Conservation (phyloP, 257 asterid genomes). For the Fraxinus cuspidata region DNA sequence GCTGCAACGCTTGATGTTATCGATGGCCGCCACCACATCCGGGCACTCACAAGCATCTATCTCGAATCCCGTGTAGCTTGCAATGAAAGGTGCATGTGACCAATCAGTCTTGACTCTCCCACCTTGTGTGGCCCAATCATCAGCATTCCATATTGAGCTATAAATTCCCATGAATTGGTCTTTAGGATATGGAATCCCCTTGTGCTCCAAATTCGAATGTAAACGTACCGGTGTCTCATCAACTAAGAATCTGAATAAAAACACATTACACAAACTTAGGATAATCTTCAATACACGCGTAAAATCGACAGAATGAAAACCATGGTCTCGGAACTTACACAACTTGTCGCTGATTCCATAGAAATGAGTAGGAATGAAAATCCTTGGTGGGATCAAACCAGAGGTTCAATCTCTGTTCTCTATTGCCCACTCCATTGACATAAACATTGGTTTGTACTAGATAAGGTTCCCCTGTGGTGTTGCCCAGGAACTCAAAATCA, state of each 20-base stretch:
- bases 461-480: slow-evolving; percentile 83
- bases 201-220: slow-evolving; percentile 73
- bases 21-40: slow-evolving; percentile 41
- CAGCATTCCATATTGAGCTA: slow-evolving; percentile 93
- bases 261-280: no score
- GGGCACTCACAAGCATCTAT: slow-evolving; percentile 66
- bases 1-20: slow-evolving; percentile 55
- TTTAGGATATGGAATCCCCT: slow-evolving; percentile 77
- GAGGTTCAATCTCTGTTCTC: slow-evolving; percentile 82
- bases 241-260: slow-evolving; percentile 63
- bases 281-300: no score
- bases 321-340: slow-evolving; percentile 45
- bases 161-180: slow-evolving; percentile 88
- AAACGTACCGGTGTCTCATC: slow-evolving; percentile 83
- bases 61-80: slow-evolving; percentile 67
- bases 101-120: slow-evolving; percentile 86
- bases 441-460: slow-evolving; percentile 79
- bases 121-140: slow-evolving; percentile 96
- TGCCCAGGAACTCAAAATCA: slow-evolving; percentile 88
- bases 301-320: no score
- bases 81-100: slow-evolving; percentile 78
- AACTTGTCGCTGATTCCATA: slow-evolving; percentile 81
- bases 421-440: slow-evolving; percentile 81
- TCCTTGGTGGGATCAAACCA: slow-evolving; percentile 92
- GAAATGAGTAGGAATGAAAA: slow-evolving; percentile 69